phyloP scores from a whole-genome alignment of 257 asterid species.

The Prunella vulgaris region DNA sequence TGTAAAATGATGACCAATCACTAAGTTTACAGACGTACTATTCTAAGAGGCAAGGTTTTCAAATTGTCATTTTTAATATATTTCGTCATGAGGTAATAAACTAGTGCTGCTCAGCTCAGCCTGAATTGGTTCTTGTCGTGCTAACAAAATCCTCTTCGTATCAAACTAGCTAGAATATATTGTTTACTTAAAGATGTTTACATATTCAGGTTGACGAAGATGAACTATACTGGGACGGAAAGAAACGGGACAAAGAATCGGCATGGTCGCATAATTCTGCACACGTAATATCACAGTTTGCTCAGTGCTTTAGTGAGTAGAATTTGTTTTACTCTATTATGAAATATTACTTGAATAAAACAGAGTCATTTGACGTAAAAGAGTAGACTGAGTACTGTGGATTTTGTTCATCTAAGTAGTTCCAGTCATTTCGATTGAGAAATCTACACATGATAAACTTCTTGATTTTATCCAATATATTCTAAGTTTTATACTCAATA shows the following conservation, averaged over 20 bases:
- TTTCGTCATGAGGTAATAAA: not conserved
- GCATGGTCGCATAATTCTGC: constrained; percentile 56
- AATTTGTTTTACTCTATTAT: constrained; percentile 20
- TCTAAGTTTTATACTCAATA: not conserved
- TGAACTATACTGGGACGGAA: constrained; percentile 53
- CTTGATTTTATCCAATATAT: not conserved
- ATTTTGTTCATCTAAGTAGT: not conserved
- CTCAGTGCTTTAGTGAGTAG: constrained; percentile 85
- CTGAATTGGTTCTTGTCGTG: not conserved
- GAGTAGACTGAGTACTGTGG: not conserved
- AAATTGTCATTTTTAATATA: not conserved
- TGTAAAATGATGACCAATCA: too few relatives aligned
- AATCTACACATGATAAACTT: not conserved
- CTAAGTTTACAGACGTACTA: too few relatives aligned
- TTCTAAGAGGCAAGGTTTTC: not conserved
- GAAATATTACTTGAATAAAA: not conserved
- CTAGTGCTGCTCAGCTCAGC: not conserved
- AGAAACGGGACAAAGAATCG: constrained; percentile 48
- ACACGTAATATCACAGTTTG: constrained; percentile 69
- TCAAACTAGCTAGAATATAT: not conserved
- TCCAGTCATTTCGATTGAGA: not conserved
- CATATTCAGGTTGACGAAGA: constrained; percentile 77
- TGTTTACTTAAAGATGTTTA: constrained; percentile 28
- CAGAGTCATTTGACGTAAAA: not conserved
- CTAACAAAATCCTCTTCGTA: too few relatives aligned